Evolutionary conservation across 371 early-diverging fungal species (phyloP).

Genomic region (Rhizopus delemar): DNA sequence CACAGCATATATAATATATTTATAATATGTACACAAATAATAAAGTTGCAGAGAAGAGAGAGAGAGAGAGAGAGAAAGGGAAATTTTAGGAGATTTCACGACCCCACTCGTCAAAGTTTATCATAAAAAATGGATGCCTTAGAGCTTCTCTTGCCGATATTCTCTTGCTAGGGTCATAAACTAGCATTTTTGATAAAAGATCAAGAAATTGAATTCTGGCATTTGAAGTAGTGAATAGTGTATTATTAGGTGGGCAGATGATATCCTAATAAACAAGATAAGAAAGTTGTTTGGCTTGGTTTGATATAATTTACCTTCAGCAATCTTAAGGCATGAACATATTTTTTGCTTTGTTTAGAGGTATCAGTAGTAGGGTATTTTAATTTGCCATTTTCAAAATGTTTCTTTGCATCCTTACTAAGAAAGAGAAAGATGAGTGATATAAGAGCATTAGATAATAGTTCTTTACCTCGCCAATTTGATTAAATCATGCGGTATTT

Average conservation of each 20-base stretch:
- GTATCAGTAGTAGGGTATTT: slow-evolving; percentile 71
- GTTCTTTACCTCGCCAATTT: slow-evolving; percentile 16
- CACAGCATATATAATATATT: background rate
- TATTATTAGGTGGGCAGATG: slow-evolving; percentile 30
- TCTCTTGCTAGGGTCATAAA: slow-evolving; percentile 82
- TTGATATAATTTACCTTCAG: slow-evolving; percentile 49
- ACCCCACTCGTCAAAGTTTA: slow-evolving; percentile 38
- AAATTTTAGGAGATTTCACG: slow-evolving; percentile 19
- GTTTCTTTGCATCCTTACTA: slow-evolving; percentile 58
- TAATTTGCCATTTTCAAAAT: slow-evolving; percentile 58
- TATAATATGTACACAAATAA: background rate
- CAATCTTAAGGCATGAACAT: slow-evolving; percentile 62
- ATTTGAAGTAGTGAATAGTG: background rate
- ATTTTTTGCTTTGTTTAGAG: slow-evolving; percentile 63
- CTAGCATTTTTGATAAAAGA: slow-evolving; percentile 77
- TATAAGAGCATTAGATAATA: background rate
- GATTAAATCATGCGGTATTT: slow-evolving; percentile 23
- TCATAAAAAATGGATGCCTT: slow-evolving; percentile 78
- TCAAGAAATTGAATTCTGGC: slow-evolving; percentile 53
- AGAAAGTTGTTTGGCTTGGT: background rate
- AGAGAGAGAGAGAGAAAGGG: background rate
- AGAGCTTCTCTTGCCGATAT: slow-evolving; percentile 86
- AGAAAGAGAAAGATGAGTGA: background rate
- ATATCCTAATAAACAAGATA: slow-evolving; percentile 27
- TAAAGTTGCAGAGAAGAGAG: background rate